phyloP scores from a whole-genome alignment of 441 rosid genomes.

The Sinapis alba region DNA sequence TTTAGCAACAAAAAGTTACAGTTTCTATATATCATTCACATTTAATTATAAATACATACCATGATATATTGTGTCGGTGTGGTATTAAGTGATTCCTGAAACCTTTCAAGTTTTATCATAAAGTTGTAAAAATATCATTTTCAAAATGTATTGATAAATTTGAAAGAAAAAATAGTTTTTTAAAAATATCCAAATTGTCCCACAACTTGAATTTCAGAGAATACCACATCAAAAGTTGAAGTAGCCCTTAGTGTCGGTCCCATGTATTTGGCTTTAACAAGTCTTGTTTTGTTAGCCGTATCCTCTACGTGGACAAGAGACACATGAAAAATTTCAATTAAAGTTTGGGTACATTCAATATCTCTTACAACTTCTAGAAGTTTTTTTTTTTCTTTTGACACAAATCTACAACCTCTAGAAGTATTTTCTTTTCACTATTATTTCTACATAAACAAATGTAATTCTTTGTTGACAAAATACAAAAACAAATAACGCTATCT shows the following conservation, averaged over 20 bases:
- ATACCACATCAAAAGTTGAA: slow-evolving; percentile 7
- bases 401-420: background rate
- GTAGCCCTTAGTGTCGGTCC: slow-evolving; percentile 5
- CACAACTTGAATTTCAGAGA: background rate
- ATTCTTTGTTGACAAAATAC: background rate
- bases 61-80: background rate
- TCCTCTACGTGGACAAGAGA: slow-evolving; percentile 27
- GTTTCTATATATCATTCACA: background rate
- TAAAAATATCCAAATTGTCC: background rate
- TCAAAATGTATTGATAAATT: background rate
- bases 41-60: background rate
- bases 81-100: background rate
- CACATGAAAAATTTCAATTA: background rate
- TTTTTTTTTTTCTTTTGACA: background rate
- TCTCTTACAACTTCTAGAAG: slow-evolving; percentile 12
- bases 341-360: slow-evolving; percentile 13
- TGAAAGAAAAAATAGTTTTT: background rate
- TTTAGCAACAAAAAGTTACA: too few relatives aligned
- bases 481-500: too few relatives aligned
- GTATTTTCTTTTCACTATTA: background rate
- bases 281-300: slow-evolving; percentile 31
- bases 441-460: background rate
- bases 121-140: background rate
- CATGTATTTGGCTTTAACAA: background rate
- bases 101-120: background rate